Base-by-base conservation (phyloP, 768 basidiomycete species). In the Daedaleopsis nitida region DNA sequence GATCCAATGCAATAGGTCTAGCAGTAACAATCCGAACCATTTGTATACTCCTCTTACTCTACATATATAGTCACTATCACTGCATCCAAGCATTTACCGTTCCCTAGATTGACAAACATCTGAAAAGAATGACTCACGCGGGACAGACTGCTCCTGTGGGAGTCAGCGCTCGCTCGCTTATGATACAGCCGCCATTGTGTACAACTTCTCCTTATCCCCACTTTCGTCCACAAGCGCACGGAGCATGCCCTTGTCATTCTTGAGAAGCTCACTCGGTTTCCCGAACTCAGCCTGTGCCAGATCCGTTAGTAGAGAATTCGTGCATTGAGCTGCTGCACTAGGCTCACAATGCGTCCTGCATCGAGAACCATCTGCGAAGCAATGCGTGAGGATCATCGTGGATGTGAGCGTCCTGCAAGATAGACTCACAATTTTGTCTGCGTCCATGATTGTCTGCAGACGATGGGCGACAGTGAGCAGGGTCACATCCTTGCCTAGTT, bases 401-500 rank as follows among this genome's bases (percentile, higher is more conserved):
- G 27, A 32, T 32, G 27, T 3, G 27, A 32, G 45, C 17, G 13
- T 23, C 5, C 34, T 11, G 55, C 21, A 17, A 10, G 13, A 3
- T 32, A 48, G 17, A 62, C 68, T 58, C 64, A 85, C 75, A 51
- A 86, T 81, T 65, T 83, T 82, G 69, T 87, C 85, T 10, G 82
- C 81, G 47, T 85, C 84, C 75, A 84, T 84, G 61, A 76, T 65
- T 9, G 70, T 71, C 43, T 71, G 74, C n/a, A 76, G 61, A 49
- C 82, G 73, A 65, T 83, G 80, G 1, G 81, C 81, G 16, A 83
- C 76, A 16, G 80, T 83, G 32, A 83, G 69, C 13, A 84, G 69
- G 2, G 81, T 83, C 8, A 69, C 74, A 47, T 73, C 76, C 54
- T 72, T 73, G 9, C 77, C 79, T 21, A 77, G 60, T 57, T 75